These are phyloP conservation scores for Phialemonium atrogriseum DNA, from an alignment of 2,329 filamentous ascomycete species.

Conservation along the genomic window DNA sequence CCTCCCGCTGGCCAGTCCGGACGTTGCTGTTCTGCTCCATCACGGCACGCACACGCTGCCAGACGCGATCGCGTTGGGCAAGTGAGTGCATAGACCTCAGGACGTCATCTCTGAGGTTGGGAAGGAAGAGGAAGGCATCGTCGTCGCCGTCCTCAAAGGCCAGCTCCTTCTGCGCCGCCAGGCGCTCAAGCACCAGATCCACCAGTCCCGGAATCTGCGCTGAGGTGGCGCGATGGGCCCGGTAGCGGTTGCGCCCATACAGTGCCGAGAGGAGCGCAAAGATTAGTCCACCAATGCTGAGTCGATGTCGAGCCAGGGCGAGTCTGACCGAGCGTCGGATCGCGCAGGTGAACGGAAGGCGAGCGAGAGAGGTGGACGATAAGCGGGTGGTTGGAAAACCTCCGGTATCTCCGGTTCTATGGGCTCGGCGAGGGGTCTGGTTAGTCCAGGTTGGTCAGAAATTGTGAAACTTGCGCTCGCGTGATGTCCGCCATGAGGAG, in stretches of 20 bases:
- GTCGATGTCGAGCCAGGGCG: constrained; percentile 78
- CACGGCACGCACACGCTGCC: constrained; percentile 72
- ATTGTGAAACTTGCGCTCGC: constrained; percentile 8
- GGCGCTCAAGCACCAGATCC: constrained; percentile 70
- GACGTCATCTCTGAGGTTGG: constrained; percentile 86
- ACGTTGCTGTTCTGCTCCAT: constrained; percentile 95
- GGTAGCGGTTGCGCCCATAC: constrained; percentile 59
- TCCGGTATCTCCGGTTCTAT: constrained; percentile 62
- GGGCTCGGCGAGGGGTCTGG: constrained; percentile 66
- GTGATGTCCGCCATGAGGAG: no score
- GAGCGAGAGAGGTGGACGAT: constrained; percentile 82
- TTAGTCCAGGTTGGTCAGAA: constrained; percentile 58
- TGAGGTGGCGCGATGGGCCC: constrained; percentile 54
- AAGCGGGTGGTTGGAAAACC: constrained; percentile 55
- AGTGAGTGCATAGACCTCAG: constrained; percentile 73
- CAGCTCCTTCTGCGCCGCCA: constrained; percentile 78
- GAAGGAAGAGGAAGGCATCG: constrained; percentile 77
- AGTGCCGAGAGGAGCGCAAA: constrained; percentile 37
- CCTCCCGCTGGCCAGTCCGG: constrained; percentile 62
- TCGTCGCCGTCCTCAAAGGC: constrained; percentile 63
- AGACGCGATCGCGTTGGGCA: constrained; percentile 68
- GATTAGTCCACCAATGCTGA: constrained; percentile 65
- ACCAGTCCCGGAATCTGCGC: constrained; percentile 77
- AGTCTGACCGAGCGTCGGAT: constrained; percentile 69
- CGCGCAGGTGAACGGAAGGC: constrained; percentile 78